phyloP scores from a whole-genome alignment of 306 rosid species.

The Phaseolus lunatus region DNA sequence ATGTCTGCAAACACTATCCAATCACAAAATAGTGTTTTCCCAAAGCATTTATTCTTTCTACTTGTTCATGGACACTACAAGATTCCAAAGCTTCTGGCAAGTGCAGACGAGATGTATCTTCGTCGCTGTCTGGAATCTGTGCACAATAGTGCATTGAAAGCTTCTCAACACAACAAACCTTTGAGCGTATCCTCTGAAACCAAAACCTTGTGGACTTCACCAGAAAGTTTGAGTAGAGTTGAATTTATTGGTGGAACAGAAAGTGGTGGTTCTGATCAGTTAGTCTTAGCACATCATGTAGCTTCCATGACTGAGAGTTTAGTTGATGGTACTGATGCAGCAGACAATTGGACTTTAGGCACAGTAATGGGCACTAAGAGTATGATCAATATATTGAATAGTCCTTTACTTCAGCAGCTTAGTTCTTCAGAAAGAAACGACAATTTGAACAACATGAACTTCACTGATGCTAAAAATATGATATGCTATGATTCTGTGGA shows the following conservation, averaged over 20 bases:
- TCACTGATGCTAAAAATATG: not conserved
- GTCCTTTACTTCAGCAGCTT: conserved; percentile 9
- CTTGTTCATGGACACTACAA: conserved; percentile 27
- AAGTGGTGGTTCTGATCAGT: conserved; percentile 9
- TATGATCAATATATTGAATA: conserved; percentile 21
- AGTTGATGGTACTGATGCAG: not conserved
- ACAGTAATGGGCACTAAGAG: conserved; percentile 24
- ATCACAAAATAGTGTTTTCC: conserved; percentile 6
- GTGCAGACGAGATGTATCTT: conserved; percentile 19
- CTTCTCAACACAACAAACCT: not conserved
- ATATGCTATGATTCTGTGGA: conserved; percentile 21
- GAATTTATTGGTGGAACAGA: not conserved
- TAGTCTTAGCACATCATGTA: not conserved
- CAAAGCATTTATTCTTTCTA: conserved; percentile 24
- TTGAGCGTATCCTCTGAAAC: not conserved
- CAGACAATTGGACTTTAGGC: conserved; percentile 10
- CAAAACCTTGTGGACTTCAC: not conserved
- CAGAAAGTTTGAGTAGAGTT: not conserved
- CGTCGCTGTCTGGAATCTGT: not conserved
- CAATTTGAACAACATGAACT: conserved; percentile 2
- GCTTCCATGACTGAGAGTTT: not conserved
- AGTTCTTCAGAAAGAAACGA: not conserved
- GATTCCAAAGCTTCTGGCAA: conserved; percentile 31
- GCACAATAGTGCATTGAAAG: conserved; percentile 1
- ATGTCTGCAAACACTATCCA: conserved; percentile 3